These are phyloP conservation scores for Ogataea parapolymorpha DNA, from an alignment of 805 yeast species.

Conservation along the genomic window DNA sequence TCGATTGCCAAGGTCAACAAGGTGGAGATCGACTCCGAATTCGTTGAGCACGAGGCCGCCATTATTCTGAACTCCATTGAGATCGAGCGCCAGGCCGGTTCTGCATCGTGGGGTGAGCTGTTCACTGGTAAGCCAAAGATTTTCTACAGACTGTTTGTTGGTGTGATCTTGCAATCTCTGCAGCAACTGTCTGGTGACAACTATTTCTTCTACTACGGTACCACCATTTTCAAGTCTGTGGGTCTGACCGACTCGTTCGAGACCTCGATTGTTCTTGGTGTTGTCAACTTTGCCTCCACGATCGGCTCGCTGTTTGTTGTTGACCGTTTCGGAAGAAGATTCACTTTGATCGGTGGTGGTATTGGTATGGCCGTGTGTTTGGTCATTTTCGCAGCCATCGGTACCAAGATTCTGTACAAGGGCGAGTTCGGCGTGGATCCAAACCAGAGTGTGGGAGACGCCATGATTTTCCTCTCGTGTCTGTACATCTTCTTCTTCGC, in stretches of 20 bases:
- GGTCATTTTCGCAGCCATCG: constrained; percentile 58
- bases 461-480: constrained; percentile 65
- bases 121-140: constrained; percentile 63
- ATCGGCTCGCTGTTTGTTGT: constrained; percentile 50
- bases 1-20: constrained; percentile 61
- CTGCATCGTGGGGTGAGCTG: constrained; percentile 62
- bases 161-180: constrained; percentile 55
- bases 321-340: constrained; percentile 54
- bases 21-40: constrained; percentile 49
- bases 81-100: constrained; percentile 59
- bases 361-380: constrained; percentile 53
- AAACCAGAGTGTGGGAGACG: constrained; percentile 52
- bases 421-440: constrained; percentile 39
- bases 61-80: constrained; percentile 58
- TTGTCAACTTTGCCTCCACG: constrained; percentile 55
- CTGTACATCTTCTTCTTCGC: constrained; percentile 66
- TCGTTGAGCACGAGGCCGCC: constrained; percentile 52
- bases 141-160: constrained; percentile 51
- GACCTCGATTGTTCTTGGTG: constrained; percentile 58
- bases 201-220: constrained; percentile 65
- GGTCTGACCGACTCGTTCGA: constrained; percentile 54
- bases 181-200: constrained; percentile 65
- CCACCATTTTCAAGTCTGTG: constrained; percentile 56
- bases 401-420: constrained; percentile 45
- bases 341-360: constrained; percentile 48